phyloP scores from a whole-genome alignment of 257 asterid genomes.

The Perilla frutescens region DNA sequence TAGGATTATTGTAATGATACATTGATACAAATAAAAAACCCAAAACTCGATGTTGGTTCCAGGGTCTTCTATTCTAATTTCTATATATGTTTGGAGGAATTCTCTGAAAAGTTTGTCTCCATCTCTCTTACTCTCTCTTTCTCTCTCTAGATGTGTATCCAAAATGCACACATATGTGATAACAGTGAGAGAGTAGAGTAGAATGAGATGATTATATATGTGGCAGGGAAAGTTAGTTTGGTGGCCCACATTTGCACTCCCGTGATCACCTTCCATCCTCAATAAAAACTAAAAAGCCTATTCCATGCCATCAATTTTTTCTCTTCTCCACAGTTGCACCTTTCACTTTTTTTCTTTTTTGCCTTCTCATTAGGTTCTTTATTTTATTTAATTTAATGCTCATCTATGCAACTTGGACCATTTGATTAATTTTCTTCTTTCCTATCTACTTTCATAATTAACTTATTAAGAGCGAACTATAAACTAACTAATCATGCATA shows the following conservation, averaged over 20 bases:
- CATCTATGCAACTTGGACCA: background rate
- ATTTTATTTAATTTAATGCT: too few relatives aligned
- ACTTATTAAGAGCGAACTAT: too few relatives aligned
- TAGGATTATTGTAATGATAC: background rate
- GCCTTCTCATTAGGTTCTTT: too few relatives aligned
- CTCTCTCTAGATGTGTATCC: background rate
- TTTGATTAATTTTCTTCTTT: background rate
- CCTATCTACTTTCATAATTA: too few relatives aligned
- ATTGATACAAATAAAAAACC: background rate
- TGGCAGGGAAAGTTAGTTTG: constrained; percentile 27
- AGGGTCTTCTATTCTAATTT: constrained; percentile 11
- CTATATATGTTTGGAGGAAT: constrained; percentile 13
- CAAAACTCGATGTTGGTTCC: constrained; percentile 31
- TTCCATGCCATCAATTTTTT: too few relatives aligned
- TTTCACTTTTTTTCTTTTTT: too few relatives aligned
- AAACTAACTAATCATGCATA: too few relatives aligned
- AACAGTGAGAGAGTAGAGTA: background rate
- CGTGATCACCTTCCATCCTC: constrained; percentile 43
- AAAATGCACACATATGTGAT: background rate
- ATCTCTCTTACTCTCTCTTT: constrained; percentile 9
- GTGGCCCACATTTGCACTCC: constrained; percentile 38
- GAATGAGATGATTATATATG: background rate
- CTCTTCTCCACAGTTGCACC: too few relatives aligned
- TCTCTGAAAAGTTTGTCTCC: background rate
- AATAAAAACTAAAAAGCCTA: background rate